phyloP scores from a whole-genome alignment of 2,329 filamentous ascomycete genomes.

The Cephalotrichum gorgonifer region DNA sequence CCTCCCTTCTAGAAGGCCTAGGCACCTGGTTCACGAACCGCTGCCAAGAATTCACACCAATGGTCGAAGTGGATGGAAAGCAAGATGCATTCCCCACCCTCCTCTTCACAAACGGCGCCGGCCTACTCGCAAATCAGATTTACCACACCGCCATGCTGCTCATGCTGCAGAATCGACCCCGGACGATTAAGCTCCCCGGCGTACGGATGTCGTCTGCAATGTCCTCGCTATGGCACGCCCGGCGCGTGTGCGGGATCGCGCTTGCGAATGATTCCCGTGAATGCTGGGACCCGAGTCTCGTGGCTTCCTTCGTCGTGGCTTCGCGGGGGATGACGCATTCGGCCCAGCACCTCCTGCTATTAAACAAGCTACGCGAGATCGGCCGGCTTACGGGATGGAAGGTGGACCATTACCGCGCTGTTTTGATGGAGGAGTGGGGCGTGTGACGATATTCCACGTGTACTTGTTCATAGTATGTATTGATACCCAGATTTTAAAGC shows the following conservation, averaged over 20 bases:
- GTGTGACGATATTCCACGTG: neutral
- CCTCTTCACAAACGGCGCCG: slow-evolving; percentile 26
- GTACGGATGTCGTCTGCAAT: slow-evolving; percentile 17
- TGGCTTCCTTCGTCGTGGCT: slow-evolving; percentile 33
- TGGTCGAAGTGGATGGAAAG: slow-evolving; percentile 16
- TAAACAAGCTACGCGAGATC: slow-evolving; percentile 26
- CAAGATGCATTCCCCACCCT: slow-evolving; percentile 21
- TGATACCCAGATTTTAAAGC: neutral
- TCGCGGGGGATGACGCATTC: slow-evolving; percentile 36
- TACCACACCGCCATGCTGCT: slow-evolving; percentile 46
- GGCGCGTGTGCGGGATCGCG: slow-evolving; percentile 36
- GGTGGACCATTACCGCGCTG: slow-evolving; percentile 8
- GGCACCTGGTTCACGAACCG: slow-evolving; percentile 21
- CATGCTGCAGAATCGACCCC: slow-evolving; percentile 38
- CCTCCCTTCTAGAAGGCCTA: slow-evolving; percentile 18
- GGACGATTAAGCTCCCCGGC: slow-evolving; percentile 22
- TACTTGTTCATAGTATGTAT: neutral
- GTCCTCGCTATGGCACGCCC: slow-evolving; percentile 37
- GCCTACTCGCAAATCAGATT: slow-evolving; percentile 41
- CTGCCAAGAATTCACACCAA: slow-evolving; percentile 20
- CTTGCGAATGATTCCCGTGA: slow-evolving; percentile 32
- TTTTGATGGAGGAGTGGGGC: slow-evolving; percentile 3
- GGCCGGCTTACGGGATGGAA: slow-evolving; percentile 31
- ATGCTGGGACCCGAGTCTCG: slow-evolving; percentile 36
- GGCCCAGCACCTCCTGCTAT: slow-evolving; percentile 31